Evolutionary conservation across 306 rosid genomes (phyloP).

Genomic region (Ormosia semicastrata): DNA sequence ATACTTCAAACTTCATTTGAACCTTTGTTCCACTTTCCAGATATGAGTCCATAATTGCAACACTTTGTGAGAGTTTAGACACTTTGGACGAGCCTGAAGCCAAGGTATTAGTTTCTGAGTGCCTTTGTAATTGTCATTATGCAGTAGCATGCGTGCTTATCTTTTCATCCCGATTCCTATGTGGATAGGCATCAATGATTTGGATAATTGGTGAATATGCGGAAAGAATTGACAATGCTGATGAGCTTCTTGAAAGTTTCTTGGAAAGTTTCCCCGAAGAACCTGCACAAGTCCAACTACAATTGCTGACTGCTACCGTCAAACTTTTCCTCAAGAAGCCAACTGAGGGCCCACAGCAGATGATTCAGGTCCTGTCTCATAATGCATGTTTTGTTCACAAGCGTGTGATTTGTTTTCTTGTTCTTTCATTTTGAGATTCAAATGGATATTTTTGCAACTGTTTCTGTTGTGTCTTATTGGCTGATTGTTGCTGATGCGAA

Average conservation of each 20-base stretch:
- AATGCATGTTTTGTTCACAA: slow-evolving; percentile 19
- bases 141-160: not conserved
- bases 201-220: slow-evolving; percentile 99
- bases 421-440: not conserved
- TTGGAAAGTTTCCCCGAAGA: slow-evolving; percentile 88
- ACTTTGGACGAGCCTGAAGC: slow-evolving; percentile 99
- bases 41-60: slow-evolving; percentile 98
- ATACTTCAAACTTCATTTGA: slow-evolving; percentile 21
- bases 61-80: slow-evolving; percentile 96
- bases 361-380: slow-evolving; percentile 82
- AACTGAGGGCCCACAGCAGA: slow-evolving; percentile 98
- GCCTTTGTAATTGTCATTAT: not conserved
- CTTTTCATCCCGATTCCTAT: slow-evolving; percentile 23
- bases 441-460: not conserved
- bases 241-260: slow-evolving; percentile 98
- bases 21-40: slow-evolving; percentile 39
- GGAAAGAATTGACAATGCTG: slow-evolving; percentile 98
- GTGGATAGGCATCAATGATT: slow-evolving; percentile 87
- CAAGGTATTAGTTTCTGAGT: slow-evolving; percentile 60
- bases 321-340: slow-evolving; percentile 99
- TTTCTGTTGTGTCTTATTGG: not conserved
- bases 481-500: not conserved
- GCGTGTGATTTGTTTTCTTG: not conserved
- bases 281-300: slow-evolving; percentile 98
- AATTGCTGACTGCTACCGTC: slow-evolving; percentile 95